Evolutionary conservation across 2,329 filamentous ascomycete genomes (phyloP), one percentile per base, ranked within the genome.

Genomic region (Fusarium vanettenii): DNA sequence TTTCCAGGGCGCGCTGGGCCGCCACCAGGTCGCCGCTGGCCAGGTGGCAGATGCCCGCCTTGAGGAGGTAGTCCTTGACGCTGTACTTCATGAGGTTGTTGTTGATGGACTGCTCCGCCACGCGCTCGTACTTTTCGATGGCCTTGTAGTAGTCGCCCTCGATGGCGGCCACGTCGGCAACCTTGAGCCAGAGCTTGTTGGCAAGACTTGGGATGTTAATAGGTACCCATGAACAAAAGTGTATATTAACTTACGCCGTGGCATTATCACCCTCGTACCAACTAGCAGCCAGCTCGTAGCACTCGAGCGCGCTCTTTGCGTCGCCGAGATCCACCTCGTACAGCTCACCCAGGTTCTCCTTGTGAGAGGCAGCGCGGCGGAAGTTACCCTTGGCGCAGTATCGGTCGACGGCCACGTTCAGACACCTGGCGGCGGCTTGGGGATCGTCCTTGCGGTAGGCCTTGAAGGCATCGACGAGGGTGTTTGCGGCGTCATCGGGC

Each of bases 11-110:
- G 60, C 94, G 90, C 80, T 92, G 92, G 20, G 92, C 89, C 57
- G 92, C 93, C 64, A 98, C 93, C 79, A 93, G 86, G 82, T 98
- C 96, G 70, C 87, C 87, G 20, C 86, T 87, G 43, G 90, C 91
- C 41, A 98, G 88, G 82, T 97, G 93, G 86, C 95, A 98, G 81
- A 98, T 94, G 35, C 95, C 95, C 1, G 95, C 94, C 86, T 98
- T 98, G 80, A 98, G 89, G 80, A 98, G 92, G 85, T 98, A 98
- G 76, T 98, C 95, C 85, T 98, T 98, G 74, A 98, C 95, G 57
- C 91, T 94, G 90, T 94, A 97, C 82, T 92, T 94, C 94, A 97
- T 96, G 68, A 98, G 87, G 83, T 97, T 97, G 87, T 97, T 98
- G 83, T 92, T 92, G 79, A 98, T 92, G 39, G 93, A 93, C 50